Evolutionary conservation across 2,329 filamentous ascomycete genomes (phyloP), one percentile per base, ranked within the genome.

Genomic region (Paecilomyces sp.): DNA sequence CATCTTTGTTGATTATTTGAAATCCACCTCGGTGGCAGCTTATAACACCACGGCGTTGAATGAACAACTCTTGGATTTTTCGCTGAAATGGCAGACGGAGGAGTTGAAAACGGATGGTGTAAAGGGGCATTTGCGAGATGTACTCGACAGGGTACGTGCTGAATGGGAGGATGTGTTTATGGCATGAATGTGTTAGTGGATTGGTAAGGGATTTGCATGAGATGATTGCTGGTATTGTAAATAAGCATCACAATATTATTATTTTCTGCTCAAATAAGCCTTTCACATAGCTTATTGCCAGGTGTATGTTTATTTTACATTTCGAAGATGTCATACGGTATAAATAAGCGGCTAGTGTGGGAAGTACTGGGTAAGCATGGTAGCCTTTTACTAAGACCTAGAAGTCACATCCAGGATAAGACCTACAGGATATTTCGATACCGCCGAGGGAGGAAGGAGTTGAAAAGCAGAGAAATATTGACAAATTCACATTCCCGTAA

Each of bases 1-100:
- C 55, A 74, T 73, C 31, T 82, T 82, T 63, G 62, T 80, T 9
- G 66, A 75, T 18, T 79, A 78, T 62, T 65, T 79, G 57, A 55
- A 52, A n/a, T 54, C 56, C 7, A 64, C 61, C 3, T 34, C 53
- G 0, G 5, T 59, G 2, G 56, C 25, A 13, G 30, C 30, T 5
- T 70, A 67, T 57, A 69, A 69, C 53, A 60, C 57, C 11, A 65
- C 66, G 13, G 61, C 22, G 12, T 57, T 70, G 41, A 58, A 63
- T 5, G 41, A 28, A 11, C 50, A 58, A 34, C 47, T 68, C 33
- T 50, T 62, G 31, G 55, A 56, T 3, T 67, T 65, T 58, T 62
- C 63, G 28, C 15, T 60, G 47, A 51, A 56, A 18, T 67, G 66
- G 66, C 65, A 66, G 62, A 63, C 56, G 34, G 56, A 60, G 33